Conservation (phyloP, 805 yeast species). For the Candida awuae region DNA sequence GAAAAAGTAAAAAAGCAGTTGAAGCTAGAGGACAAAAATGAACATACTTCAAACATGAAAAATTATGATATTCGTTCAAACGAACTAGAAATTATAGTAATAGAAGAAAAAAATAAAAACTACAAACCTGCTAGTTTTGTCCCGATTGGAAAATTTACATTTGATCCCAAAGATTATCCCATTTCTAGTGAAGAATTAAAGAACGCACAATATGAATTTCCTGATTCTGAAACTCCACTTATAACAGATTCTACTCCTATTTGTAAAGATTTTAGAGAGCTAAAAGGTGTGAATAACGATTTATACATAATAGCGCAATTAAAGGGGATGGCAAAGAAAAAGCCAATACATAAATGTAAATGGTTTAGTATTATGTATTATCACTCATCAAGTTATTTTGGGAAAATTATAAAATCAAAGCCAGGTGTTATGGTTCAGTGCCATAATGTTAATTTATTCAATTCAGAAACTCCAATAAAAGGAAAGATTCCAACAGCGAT, state of each 20-base stretch:
- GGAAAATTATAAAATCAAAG: slow-evolving; percentile 25
- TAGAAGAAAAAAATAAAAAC: too few relatives aligned
- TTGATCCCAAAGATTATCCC: slow-evolving; percentile 4
- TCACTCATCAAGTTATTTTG: slow-evolving; percentile 18
- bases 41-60: too few relatives aligned
- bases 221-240: slow-evolving; percentile 13
- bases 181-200: slow-evolving; percentile 11
- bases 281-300: slow-evolving; percentile 21
- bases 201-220: slow-evolving; percentile 11
- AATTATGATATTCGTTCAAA: too few relatives aligned
- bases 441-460: slow-evolving; percentile 32
- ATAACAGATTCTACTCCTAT: slow-evolving; percentile 13
- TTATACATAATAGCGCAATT: slow-evolving; percentile 13
- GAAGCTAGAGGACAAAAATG: too few relatives aligned
- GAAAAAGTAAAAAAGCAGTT: too few relatives aligned
- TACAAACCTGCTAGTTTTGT: background rate
- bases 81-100: too few relatives aligned
- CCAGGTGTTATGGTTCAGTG: slow-evolving; percentile 28
- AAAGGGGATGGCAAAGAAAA: slow-evolving; percentile 7
- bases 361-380: slow-evolving; percentile 20
- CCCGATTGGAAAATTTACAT: slow-evolving; percentile 3
- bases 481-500: slow-evolving; percentile 3
- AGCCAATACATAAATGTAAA: slow-evolving; percentile 15
- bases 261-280: slow-evolving; percentile 8
- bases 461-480: slow-evolving; percentile 9